Percentiles rank a stretch among this genome's conserved stretches.
These are phyloP conservation scores for Tylopilus sp. DNA, from an alignment of 1,284 basidiomycete genomes.

Conservation along the genomic window DNA sequence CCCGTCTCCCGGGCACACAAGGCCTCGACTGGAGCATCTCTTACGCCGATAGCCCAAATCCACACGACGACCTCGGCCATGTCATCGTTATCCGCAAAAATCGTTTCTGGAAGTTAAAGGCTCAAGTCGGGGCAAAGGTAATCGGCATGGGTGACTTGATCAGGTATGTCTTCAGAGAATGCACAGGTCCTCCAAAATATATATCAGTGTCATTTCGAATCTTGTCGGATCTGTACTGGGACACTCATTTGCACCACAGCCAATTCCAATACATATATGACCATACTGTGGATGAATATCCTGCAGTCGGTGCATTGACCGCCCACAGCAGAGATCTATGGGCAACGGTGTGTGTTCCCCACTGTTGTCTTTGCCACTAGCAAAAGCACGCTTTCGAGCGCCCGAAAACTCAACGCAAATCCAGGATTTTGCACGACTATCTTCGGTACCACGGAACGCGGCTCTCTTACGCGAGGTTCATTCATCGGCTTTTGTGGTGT, in stretches of 20 bases:
- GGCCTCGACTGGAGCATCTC: conserved; percentile 76
- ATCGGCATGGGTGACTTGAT: conserved; percentile 70
- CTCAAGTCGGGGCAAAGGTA: conserved; percentile 53
- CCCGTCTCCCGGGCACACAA: conserved; percentile 70
- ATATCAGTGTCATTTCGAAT: neutral
- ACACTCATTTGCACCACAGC: conserved; percentile 36
- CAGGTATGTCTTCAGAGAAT: conserved; percentile 37
- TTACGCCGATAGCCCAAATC: conserved; percentile 58
- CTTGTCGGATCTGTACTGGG: neutral
- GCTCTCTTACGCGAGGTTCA: conserved; percentile 70
- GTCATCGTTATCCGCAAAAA: conserved; percentile 78
- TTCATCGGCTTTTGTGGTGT: conserved; percentile 78
- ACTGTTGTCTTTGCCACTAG: neutral
- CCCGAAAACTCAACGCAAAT: neutral
- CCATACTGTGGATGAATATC: conserved; percentile 56
- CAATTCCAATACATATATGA: conserved; percentile 76
- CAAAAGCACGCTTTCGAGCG: neutral
- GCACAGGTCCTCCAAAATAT: neutral
- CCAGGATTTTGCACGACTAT: conserved; percentile 63
- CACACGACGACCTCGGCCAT: conserved; percentile 62
- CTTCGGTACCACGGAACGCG: conserved; percentile 56
- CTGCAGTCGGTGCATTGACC: conserved; percentile 74
- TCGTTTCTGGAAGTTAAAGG: conserved; percentile 71
- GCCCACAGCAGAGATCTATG: conserved; percentile 80
- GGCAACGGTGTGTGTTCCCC: conserved; percentile 59